Conservation (phyloP, 2,329 filamentous ascomycete genomes). For the Colletotrichum orbiculare region DNA sequence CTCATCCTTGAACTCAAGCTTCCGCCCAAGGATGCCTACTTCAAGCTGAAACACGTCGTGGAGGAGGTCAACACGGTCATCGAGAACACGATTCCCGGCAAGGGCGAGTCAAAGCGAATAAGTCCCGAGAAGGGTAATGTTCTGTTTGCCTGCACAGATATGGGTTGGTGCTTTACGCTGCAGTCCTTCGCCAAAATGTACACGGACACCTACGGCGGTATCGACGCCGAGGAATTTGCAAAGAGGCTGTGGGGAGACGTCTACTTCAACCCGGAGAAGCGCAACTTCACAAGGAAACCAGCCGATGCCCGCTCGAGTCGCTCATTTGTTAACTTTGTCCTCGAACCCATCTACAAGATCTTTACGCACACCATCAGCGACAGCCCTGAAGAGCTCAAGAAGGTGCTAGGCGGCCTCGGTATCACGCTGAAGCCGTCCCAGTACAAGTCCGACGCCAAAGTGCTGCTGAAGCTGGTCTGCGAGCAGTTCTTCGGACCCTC, state of each 20-base stretch:
- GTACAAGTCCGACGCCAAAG: slow-evolving; percentile 88
- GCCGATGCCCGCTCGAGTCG: slow-evolving; percentile 83
- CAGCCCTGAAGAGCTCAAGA: slow-evolving; percentile 84
- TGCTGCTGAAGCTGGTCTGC: slow-evolving; percentile 88
- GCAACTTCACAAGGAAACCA: slow-evolving; percentile 90
- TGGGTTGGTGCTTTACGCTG: slow-evolving; percentile 97
- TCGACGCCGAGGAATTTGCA: slow-evolving; percentile 86
- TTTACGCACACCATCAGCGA: slow-evolving; percentile 96
- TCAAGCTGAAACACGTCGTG: slow-evolving; percentile 98
- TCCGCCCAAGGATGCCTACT: slow-evolving; percentile 95
- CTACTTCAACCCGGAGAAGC: slow-evolving; percentile 91
- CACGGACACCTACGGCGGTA: slow-evolving; percentile 83
- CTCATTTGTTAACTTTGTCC: slow-evolving; percentile 92
- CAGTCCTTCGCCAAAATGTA: slow-evolving; percentile 98
- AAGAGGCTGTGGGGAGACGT: slow-evolving; percentile 94
- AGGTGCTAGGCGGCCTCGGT: slow-evolving; percentile 80
- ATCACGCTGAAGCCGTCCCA: slow-evolving; percentile 93
- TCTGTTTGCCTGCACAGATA: slow-evolving; percentile 91
- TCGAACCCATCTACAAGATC: slow-evolving; percentile 98
- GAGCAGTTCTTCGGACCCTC: slow-evolving; percentile 95
- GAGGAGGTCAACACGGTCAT: slow-evolving; percentile 98
- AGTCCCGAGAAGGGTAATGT: slow-evolving; percentile 98
- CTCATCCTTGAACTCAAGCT: slow-evolving; percentile 94
- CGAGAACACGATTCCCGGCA: slow-evolving; percentile 84
- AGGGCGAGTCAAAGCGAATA: slow-evolving; percentile 81